These are phyloP conservation scores for Phytophthora macrochlamydospora DNA, from an alignment of 352 stramenopile genomes.

Conservation along the genomic window DNA sequence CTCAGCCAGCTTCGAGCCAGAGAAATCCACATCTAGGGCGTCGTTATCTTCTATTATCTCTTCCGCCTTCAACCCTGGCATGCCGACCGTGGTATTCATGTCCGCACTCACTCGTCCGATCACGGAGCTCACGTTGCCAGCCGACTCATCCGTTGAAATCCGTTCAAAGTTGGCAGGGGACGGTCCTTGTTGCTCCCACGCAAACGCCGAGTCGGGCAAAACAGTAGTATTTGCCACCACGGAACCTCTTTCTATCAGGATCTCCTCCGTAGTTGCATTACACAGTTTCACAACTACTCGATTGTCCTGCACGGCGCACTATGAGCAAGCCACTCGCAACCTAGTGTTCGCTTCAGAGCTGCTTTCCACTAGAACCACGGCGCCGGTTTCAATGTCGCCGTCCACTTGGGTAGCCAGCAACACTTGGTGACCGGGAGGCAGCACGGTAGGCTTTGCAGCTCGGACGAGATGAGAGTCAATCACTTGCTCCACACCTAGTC, in stretches of 20 bases:
- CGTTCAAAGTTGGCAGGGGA: too few species aligned
- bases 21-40: background rate
- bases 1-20: background rate
- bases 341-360: background rate
- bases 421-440: background rate
- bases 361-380: background rate
- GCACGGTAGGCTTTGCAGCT: too few species aligned
- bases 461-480: too few species aligned
- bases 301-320: background rate
- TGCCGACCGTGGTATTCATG: too few species aligned
- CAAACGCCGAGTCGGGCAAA: slow-evolving; percentile 6
- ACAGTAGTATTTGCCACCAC: background rate
- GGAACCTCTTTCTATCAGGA: slow-evolving; percentile 2
- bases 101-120: too few species aligned
- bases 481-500: too few species aligned
- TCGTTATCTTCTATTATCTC: background rate
- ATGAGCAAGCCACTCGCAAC: background rate
- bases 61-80: background rate
- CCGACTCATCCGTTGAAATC: too few species aligned
- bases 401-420: background rate
- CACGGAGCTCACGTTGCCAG: too few species aligned
- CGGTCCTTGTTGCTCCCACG: background rate
- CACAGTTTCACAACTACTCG: slow-evolving; percentile 2
- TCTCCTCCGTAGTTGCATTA: slow-evolving; percentile 10
- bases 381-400: background rate